Evolutionary conservation across 192 early-diverging fungal species (phyloP), one percentile per base, ranked within the genome.

Genomic region (Spizellomyces sp.): DNA sequence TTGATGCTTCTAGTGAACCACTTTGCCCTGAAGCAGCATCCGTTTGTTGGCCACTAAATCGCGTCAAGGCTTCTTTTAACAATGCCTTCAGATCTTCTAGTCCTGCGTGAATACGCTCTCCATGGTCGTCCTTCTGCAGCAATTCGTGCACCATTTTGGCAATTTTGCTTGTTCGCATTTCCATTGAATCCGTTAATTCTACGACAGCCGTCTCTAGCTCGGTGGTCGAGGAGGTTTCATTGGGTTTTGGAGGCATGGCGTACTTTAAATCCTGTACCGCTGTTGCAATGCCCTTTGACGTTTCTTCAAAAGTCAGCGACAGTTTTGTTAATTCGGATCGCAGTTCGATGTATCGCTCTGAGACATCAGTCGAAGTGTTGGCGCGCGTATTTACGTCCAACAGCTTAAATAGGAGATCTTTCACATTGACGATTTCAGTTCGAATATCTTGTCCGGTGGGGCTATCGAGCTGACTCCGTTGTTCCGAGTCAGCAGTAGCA

Each of bases 91-190:
- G 4, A n/a, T 54, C 50, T 54, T 54, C 17, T 54, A 19, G 50
- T n/a, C 50, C 50, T 54, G 50, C 17, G 0, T 54, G 50, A 4
- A 19, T 12, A 19, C 12, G 50, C 50, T 19, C 50, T 54, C 50
- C 50, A 12, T 19, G 17, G 5, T 66, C 12, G 14, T 45, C 27
- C 45, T 66, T 50, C 52, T 59, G 50, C 54, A 70, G 54, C 9
- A 80, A 57, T 45, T 78, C 76, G 62, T 81, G 80, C 57, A 81
- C 80, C 80, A 81, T 81, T 64, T 78, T 78, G 6, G 74, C 80
- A 66, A 81, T 81, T 45, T 74, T 73, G 42, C 74, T 78, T 9
- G 80, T 81, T 46, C 80, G 68, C 73, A 81, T 78, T 57, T 81
- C 80, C 76, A 81, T 78, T 9, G 69, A 72, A 46, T 81, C 80